These are phyloP conservation scores for Chytridium lagenaria DNA, from an alignment of 371 early-diverging fungal species.

Conservation along the genomic window DNA sequence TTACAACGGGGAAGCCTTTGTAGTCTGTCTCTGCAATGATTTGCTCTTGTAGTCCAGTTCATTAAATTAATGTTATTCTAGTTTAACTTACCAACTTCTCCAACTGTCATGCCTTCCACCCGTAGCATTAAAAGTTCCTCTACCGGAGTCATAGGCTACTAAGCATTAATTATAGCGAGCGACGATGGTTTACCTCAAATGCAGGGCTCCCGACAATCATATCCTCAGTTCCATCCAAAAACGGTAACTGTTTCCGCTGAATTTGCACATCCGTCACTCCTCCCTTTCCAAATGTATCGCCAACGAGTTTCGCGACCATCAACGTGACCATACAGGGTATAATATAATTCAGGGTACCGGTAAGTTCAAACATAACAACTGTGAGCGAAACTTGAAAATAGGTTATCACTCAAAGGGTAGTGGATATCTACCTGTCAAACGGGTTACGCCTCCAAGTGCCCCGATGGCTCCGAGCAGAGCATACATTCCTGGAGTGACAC, in stretches of 20 bases:
- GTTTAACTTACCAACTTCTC: conserved; percentile 29
- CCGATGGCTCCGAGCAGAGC: conserved; percentile 95
- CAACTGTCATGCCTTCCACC: conserved; percentile 61
- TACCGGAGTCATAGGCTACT: conserved; percentile 41
- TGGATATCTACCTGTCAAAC: conserved; percentile 65
- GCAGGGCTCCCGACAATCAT: conserved; percentile 33
- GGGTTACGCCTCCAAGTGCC: conserved; percentile 86
- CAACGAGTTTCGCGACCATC: conserved; percentile 92
- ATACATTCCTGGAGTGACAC: conserved; percentile 94
- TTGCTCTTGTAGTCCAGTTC: conserved; percentile 11
- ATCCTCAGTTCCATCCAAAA: conserved; percentile 74
- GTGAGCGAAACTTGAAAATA: conserved; percentile 73
- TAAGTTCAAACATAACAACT: conserved; percentile 95
- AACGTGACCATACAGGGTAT: conserved; percentile 91
- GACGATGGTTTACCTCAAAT: conserved; percentile 16
- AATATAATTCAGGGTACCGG: conserved; percentile 88
- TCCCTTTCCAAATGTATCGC: conserved; percentile 80
- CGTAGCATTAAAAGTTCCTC: conserved; percentile 59
- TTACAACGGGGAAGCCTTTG: conserved; percentile 47
- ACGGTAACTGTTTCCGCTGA: conserved; percentile 81
- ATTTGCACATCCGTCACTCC: conserved; percentile 87
- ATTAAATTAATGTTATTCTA: not conserved
- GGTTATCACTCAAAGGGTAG: conserved; percentile 61
- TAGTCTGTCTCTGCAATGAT: conserved; percentile 29
- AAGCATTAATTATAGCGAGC: not conserved